Conservation (phyloP, 257 asterid species). For the Primulina eburnea region DNA sequence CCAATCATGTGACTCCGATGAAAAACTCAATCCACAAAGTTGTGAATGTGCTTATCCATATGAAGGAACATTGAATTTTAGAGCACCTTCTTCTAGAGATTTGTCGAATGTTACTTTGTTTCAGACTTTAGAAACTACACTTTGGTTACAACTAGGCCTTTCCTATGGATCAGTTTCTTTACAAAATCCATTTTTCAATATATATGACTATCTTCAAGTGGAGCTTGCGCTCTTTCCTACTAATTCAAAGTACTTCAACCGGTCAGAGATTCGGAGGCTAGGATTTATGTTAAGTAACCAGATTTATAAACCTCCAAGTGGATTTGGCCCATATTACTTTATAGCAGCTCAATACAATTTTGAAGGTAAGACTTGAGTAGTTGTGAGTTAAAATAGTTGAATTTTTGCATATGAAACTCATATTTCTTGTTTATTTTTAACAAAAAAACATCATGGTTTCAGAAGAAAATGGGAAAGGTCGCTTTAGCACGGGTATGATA, state of each 20-base stretch:
- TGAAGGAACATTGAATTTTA: slow-evolving; percentile 77
- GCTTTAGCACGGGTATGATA: slow-evolving; percentile 47
- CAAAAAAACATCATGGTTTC: slow-evolving; percentile 22
- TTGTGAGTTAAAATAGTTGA: not conserved
- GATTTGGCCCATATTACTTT: slow-evolving; percentile 88
- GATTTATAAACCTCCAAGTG: slow-evolving; percentile 79
- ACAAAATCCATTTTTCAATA: slow-evolving; percentile 76
- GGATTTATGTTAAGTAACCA: slow-evolving; percentile 82
- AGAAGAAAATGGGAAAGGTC: slow-evolving; percentile 45
- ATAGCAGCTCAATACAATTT: slow-evolving; percentile 67
- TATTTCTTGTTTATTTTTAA: not conserved
- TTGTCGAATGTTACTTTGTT: slow-evolving; percentile 66
- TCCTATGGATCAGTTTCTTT: slow-evolving; percentile 77
- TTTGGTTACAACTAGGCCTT: slow-evolving; percentile 73
- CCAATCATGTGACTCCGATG: slow-evolving; percentile 55
- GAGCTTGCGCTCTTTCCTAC: slow-evolving; percentile 81
- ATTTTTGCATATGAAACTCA: not conserved
- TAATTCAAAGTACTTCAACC: slow-evolving; percentile 52
- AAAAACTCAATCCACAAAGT: slow-evolving; percentile 80
- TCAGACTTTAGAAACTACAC: slow-evolving; percentile 80
- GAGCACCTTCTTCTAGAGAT: slow-evolving; percentile 86
- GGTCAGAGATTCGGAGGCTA: slow-evolving; percentile 69
- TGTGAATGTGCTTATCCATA: slow-evolving; percentile 89
- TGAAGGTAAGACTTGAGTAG: slow-evolving; percentile 41
- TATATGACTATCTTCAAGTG: slow-evolving; percentile 82